These are phyloP conservation scores for Sisymbrium irio DNA, from an alignment of 345 rosid genomes.

Conservation along the genomic window DNA sequence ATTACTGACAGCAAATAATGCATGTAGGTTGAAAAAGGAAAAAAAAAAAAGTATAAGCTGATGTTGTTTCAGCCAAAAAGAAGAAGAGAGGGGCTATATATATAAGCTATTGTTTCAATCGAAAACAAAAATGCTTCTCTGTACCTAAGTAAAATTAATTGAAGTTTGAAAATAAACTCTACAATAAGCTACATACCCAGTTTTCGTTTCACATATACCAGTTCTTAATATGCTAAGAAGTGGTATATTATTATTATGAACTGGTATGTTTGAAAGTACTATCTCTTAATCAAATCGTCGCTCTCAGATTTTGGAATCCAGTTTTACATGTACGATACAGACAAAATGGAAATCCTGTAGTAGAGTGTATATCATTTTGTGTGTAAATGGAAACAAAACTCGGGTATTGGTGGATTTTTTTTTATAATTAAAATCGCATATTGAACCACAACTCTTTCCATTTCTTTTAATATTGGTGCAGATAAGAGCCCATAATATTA, in stretches of 20 bases:
- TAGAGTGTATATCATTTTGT: background rate
- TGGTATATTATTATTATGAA: background rate
- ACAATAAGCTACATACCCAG: background rate
- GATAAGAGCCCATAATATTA: conserved; percentile 8
- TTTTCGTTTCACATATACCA: background rate
- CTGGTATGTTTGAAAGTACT: background rate
- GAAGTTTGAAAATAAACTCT: background rate
- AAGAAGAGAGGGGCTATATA: background rate
- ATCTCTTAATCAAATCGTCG: background rate
- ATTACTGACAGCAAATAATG: conserved; percentile 7
- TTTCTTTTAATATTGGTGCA: background rate
- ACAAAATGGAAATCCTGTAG: too few relatives aligned
- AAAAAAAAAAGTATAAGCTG: background rate
- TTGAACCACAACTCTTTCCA: conserved; percentile 2
- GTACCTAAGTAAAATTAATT: background rate
- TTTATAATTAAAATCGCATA: background rate
- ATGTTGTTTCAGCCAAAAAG: background rate
- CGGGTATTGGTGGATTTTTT: background rate
- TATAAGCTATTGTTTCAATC: background rate
- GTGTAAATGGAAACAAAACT: background rate
- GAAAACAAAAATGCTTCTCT: background rate
- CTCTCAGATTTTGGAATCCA: background rate
- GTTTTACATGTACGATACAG: background rate
- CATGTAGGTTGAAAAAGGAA: background rate
- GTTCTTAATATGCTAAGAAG: background rate